These are phyloP conservation scores for Alnus rubra DNA, from an alignment of 306 rosid species.

Conservation along the genomic window DNA sequence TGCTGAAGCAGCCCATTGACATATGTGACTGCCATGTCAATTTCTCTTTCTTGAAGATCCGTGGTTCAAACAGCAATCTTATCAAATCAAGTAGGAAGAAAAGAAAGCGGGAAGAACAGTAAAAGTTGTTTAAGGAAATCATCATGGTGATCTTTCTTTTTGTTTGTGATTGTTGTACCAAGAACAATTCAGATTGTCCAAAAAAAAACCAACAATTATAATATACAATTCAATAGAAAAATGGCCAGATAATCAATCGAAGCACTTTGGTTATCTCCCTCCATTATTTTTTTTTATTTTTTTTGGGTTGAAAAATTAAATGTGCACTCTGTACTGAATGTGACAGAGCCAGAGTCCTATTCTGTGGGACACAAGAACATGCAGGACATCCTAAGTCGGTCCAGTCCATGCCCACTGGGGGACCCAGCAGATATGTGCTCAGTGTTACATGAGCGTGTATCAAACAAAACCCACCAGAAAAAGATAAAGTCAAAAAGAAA, in stretches of 20 bases:
- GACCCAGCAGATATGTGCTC: too few relatives aligned
- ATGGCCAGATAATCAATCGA: not conserved
- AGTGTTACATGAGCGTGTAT: not conserved
- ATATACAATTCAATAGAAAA: not conserved
- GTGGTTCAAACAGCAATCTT: not conserved
- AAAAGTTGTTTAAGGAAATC: too few relatives aligned
- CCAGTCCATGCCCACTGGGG: too few relatives aligned
- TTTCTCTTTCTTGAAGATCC: slow-evolving; percentile 21
- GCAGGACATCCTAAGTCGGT: too few relatives aligned
- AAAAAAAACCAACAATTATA: not conserved
- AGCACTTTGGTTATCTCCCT: not conserved
- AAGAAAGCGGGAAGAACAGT: slow-evolving; percentile 18
- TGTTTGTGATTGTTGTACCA: not conserved
- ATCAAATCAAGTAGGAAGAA: slow-evolving; percentile 6
- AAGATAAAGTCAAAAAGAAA: not conserved
- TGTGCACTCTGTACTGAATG: too few relatives aligned
- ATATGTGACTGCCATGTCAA: slow-evolving; percentile 12
- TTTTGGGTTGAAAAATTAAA: not conserved
- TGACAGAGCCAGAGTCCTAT: too few relatives aligned
- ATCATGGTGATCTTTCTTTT: too few relatives aligned
- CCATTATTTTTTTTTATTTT: not conserved
- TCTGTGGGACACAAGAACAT: too few relatives aligned
- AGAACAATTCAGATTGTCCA: not conserved
- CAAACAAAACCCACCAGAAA: not conserved
- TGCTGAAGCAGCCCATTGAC: slow-evolving; percentile 29